Evolutionary conservation across 495 filamentous ascomycete genomes (phyloP), one percentile per base, ranked within the genome.

Genomic region (Penicillium paxilli): DNA sequence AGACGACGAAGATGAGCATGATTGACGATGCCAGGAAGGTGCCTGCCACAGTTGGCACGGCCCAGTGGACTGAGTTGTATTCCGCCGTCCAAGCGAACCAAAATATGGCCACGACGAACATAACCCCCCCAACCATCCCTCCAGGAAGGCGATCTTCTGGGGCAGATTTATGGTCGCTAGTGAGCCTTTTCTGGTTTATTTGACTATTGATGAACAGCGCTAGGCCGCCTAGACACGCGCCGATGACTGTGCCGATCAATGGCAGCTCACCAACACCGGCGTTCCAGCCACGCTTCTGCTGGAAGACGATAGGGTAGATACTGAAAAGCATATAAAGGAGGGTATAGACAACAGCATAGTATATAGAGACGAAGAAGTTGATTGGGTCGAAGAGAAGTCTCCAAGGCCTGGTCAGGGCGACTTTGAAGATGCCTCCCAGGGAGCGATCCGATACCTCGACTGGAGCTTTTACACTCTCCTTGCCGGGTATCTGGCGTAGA

Each of bases 81-180:
- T 71, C 52, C 35, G 66, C 60, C 5, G 79, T 76, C 82, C 82
- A 84, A 3, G 80, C 82, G 37, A 78, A 80, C 64, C 82, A 69
- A 66, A 85, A 86, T 62, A 83, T 77, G 20, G 79, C 75, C 0
- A 70, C 59, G 2, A 78, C 68, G 24, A 47, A 47, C 44, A 47
- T 47, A 9, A 47, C 44, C 24, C 44, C 80, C 7, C 82, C 82
- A 14, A 82, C 11, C 78, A 85, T 84, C 12, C 12, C 33, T 37
- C 33, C 33, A 6, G n/a, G 12, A 37, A 37, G 53, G 17, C 80
- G 62, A 47, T 74, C 70, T 61, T 85, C 79, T 14, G 80, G 70
- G 6, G 71, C 65, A 7, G 75, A 6, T 68, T 55, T 45, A 72
- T 65, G 5, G 66, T 64, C 76, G 3, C 58, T 57, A 21, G 65